These are phyloP conservation scores for Pseudogymnoascus sp. DNA, from an alignment of 2,329 filamentous ascomycete species.

Conservation along the genomic window DNA sequence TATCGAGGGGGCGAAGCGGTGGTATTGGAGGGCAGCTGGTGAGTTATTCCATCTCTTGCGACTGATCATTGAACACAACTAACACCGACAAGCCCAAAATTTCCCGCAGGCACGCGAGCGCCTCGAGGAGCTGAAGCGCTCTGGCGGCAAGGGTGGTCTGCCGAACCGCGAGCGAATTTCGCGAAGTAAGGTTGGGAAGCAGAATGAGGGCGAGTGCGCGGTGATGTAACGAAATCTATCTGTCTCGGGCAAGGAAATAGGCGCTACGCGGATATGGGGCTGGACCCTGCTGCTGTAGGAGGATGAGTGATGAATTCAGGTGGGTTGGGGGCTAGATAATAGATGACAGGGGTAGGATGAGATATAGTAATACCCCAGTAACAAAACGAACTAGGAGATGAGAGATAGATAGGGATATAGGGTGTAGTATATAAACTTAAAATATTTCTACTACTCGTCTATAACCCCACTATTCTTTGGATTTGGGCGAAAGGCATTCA, in stretches of 20 bases:
- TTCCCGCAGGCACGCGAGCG: slow-evolving; percentile 89
- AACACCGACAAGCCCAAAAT: slow-evolving; percentile 62
- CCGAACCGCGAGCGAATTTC: slow-evolving; percentile 73
- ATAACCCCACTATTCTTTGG: no score
- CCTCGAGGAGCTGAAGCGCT: slow-evolving; percentile 81
- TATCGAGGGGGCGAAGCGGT: slow-evolving; percentile 90
- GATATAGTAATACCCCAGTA: neutral
- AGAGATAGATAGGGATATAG: no score
- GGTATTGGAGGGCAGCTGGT: slow-evolving; percentile 98
- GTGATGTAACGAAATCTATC: slow-evolving; percentile 57
- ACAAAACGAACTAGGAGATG: no score
- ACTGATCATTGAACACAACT: slow-evolving; percentile 12
- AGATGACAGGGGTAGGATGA: neutral
- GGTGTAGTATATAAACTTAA: no score
- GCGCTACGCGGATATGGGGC: neutral
- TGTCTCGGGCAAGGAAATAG: neutral
- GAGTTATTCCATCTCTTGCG: slow-evolving; percentile 37
- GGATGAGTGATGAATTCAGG: neutral
- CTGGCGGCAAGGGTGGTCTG: slow-evolving; percentile 57
- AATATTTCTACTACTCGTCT: no score
- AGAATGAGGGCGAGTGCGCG: slow-evolving; percentile 80
- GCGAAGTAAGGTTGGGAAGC: slow-evolving; percentile 69
- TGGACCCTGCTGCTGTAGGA: neutral
- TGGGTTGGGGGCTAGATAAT: neutral
- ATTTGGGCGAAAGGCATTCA: no score